Evolutionary conservation across 2,329 filamentous ascomycete species (phyloP).

Genomic region (Pyricularia sp.): DNA sequence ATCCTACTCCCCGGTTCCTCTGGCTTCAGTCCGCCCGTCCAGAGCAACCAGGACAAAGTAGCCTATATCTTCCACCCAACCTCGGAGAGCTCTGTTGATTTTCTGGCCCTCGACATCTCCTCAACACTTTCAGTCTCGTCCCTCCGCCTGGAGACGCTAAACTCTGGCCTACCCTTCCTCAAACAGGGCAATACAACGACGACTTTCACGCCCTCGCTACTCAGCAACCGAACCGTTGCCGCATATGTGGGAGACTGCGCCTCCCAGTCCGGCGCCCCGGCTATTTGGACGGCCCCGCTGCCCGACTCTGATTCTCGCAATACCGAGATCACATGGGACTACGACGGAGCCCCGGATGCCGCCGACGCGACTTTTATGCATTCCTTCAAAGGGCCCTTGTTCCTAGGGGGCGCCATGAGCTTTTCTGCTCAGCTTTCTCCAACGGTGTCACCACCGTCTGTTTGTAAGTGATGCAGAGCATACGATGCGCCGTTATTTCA

Average conservation of each 20-base stretch:
- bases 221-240: slow-evolving; percentile 54
- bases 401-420: slow-evolving; percentile 44
- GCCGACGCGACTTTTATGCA: neutral
- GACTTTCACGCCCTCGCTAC: slow-evolving; percentile 55
- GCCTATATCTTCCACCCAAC: slow-evolving; percentile 59
- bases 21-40: slow-evolving; percentile 18
- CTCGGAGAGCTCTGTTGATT: slow-evolving; percentile 26
- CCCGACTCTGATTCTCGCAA: slow-evolving; percentile 19
- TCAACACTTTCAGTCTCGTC: slow-evolving; percentile 35
- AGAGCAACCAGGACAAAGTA: slow-evolving; percentile 15
- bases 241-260: slow-evolving; percentile 66
- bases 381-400: slow-evolving; percentile 22
- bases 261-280: slow-evolving; percentile 24
- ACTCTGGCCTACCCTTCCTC: slow-evolving; percentile 50
- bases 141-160: slow-evolving; percentile 33
- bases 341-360: slow-evolving; percentile 13
- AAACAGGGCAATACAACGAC: slow-evolving; percentile 27
- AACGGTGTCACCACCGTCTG: slow-evolving; percentile 22
- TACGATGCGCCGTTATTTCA: neutral
- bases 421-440: slow-evolving; percentile 52
- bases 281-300: slow-evolving; percentile 56
- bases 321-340: slow-evolving; percentile 28
- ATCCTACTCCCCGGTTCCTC: slow-evolving; percentile 46
- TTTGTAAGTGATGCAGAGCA: neutral
- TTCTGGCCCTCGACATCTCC: slow-evolving; percentile 56